Conservation (phyloP, 495 filamentous ascomycete genomes). For the Bathelium albidoporum region DNA sequence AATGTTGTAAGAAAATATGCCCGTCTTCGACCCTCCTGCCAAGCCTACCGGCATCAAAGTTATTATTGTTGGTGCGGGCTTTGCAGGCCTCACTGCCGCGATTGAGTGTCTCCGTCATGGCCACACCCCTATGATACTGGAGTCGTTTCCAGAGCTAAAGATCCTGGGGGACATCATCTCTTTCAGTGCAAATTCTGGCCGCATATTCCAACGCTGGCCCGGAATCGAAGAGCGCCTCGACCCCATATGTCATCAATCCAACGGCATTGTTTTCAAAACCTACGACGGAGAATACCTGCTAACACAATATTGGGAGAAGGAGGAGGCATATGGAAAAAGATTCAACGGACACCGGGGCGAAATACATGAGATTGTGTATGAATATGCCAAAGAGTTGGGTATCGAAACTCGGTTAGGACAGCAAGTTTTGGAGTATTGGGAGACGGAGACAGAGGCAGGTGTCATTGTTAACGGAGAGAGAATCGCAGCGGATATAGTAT, state of each 20-base stretch:
- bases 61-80: slow-evolving; percentile 51
- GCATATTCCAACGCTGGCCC: slow-evolving; percentile 33
- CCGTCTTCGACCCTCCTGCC: neutral
- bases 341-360: slow-evolving; percentile 56
- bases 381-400: slow-evolving; percentile 45
- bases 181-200: slow-evolving; percentile 46
- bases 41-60: slow-evolving; percentile 44
- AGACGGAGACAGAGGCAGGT: slow-evolving; percentile 44
- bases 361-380: slow-evolving; percentile 50
- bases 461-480: slow-evolving; percentile 43
- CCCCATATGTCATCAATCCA: slow-evolving; percentile 39
- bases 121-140: slow-evolving; percentile 48
- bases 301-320: slow-evolving; percentile 28
- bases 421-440: slow-evolving; percentile 51
- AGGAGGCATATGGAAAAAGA: slow-evolving; percentile 34
- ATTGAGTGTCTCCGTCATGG: slow-evolving; percentile 57
- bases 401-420: slow-evolving; percentile 46
- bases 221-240: slow-evolving; percentile 39
- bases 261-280: slow-evolving; percentile 34
- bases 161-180: slow-evolving; percentile 54
- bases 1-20: neutral
- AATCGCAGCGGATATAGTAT: slow-evolving; percentile 45
- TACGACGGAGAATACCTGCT: slow-evolving; percentile 35
- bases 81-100: slow-evolving; percentile 52
- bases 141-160: slow-evolving; percentile 50